Evolutionary conservation across 306 rosid species (phyloP), one percentile per base, ranked within the genome.

Genomic region (Cyamopsis tetragonoloba): DNA sequence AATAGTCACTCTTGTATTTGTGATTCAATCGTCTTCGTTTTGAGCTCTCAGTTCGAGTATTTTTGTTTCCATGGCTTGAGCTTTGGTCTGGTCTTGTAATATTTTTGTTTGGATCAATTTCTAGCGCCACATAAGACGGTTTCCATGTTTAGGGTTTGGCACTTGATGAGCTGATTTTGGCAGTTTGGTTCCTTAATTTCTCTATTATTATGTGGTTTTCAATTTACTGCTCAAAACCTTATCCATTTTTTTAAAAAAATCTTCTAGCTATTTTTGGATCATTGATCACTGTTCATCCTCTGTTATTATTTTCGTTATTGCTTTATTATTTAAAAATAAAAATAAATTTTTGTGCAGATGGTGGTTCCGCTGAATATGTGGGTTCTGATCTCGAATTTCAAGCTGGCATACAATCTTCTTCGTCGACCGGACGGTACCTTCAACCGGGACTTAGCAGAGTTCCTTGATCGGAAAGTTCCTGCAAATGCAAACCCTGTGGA

Each of bases 351-450:
- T 54, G 22, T 78, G 71, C 41, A 93, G 99, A 86, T 53, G 88
- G 99, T 90, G 84, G 99, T 93, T 59, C 99, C 99, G 4, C 71
- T 90, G 67, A 93, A 93, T 70, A 93, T 95, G 81, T 93, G 99
- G 99, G 99, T 93, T 68, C 84, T 93, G 57, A 93, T 93, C 80
- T 93, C 99, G 39, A 88, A 90, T 76, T 93, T 93, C 77, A 93
- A 93, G 90, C 51, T 93, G 74, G 86, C 99, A 10, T 93, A 93
- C 83, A 93, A 86, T 73, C 96, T 93, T 77, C 99, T 93, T 1
- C 99, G 99, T 4, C 99, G 95, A 1, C 97, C 97, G 37, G 99
- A 93, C 55, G 99, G 99, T 4, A 88, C 95, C 32, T 93, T 93
- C 83, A 90, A 93, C 77, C 88, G 99, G 54, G 95, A 93, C 73